Percentiles rank a stretch among this genome's conserved stretches.
Evolutionary conservation across 2,329 filamentous ascomycete species (phyloP).

Genomic region (Penicillium corylophilum): DNA sequence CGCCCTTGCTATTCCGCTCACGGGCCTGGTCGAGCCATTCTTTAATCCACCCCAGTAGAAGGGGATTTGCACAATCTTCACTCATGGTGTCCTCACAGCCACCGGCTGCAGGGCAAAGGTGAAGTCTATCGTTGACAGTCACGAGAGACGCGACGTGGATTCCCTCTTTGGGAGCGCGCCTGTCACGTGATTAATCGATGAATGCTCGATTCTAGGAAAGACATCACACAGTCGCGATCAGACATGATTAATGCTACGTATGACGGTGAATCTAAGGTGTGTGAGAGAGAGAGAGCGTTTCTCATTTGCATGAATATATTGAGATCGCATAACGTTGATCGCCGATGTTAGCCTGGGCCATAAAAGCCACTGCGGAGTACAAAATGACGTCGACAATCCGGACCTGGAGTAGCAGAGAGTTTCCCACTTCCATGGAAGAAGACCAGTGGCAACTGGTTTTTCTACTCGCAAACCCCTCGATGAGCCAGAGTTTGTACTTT

Average conservation of each 20-base stretch:
- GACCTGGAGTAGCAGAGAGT: neutral
- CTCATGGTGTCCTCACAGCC: conserved; percentile 28
- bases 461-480: neutral
- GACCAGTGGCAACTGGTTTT: neutral
- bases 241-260: neutral
- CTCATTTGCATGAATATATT: too few relatives aligned
- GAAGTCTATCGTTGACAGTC: neutral
- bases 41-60: conserved; percentile 71
- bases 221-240: neutral
- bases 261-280: too few relatives aligned
- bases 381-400: neutral
- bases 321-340: neutral
- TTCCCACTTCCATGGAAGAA: neutral
- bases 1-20: conserved; percentile 68
- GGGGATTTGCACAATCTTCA: conserved; percentile 62
- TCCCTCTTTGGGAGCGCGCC: conserved; percentile 19
- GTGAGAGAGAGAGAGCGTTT: too few relatives aligned
- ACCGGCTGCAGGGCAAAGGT: neutral
- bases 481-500: too few relatives aligned
- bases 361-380: neutral
- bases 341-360: neutral
- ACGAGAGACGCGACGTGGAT: conserved; percentile 16
- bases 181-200: conserved; percentile 10
- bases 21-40: conserved; percentile 72
- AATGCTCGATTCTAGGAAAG: neutral